phyloP scores from a whole-genome alignment of 768 basidiomycete genomes.

The Pisolithus sp. region DNA sequence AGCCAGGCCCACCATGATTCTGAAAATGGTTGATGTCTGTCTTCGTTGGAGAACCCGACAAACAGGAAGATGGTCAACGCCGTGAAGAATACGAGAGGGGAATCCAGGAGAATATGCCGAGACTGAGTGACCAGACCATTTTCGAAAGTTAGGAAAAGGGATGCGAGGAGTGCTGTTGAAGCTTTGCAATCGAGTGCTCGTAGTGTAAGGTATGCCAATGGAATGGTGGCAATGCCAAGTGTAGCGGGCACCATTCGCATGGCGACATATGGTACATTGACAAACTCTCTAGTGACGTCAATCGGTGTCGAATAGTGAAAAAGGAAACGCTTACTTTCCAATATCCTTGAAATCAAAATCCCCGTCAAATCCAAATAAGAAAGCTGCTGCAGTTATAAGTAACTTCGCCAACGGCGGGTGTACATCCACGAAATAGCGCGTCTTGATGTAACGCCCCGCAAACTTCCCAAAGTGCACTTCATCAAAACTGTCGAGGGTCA shows the following conservation, averaged over 20 bases:
- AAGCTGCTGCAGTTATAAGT: slow-evolving; percentile 87
- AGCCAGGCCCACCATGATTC: slow-evolving; percentile 92
- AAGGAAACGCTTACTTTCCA: slow-evolving; percentile 63
- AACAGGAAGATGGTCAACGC: slow-evolving; percentile 83
- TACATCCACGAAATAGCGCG: slow-evolving; percentile 88
- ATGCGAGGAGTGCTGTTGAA: slow-evolving; percentile 85
- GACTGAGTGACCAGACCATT: slow-evolving; percentile 96
- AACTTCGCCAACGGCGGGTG: slow-evolving; percentile 97
- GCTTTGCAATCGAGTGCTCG: slow-evolving; percentile 89
- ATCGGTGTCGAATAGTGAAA: background rate
- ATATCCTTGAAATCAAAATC: slow-evolving; percentile 98
- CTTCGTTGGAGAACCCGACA: slow-evolving; percentile 87
- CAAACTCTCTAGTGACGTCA: slow-evolving; percentile 56
- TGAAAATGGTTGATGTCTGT: slow-evolving; percentile 79
- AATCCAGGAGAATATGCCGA: slow-evolving; percentile 94
- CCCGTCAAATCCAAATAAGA: slow-evolving; percentile 83
- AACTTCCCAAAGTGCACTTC: slow-evolving; percentile 99
- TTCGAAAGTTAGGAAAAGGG: slow-evolving; percentile 92
- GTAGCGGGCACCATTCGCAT: slow-evolving; percentile 95
- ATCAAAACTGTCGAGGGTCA: slow-evolving; percentile 62
- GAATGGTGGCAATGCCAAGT: slow-evolving; percentile 85
- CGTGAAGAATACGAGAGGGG: slow-evolving; percentile 97
- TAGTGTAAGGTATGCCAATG: slow-evolving; percentile 87
- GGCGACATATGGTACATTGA: slow-evolving; percentile 86
- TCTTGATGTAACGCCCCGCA: slow-evolving; percentile 89